Base-by-base conservation (phyloP, 192 early-diverging fungal species). In the Diversispora eburnea region DNA sequence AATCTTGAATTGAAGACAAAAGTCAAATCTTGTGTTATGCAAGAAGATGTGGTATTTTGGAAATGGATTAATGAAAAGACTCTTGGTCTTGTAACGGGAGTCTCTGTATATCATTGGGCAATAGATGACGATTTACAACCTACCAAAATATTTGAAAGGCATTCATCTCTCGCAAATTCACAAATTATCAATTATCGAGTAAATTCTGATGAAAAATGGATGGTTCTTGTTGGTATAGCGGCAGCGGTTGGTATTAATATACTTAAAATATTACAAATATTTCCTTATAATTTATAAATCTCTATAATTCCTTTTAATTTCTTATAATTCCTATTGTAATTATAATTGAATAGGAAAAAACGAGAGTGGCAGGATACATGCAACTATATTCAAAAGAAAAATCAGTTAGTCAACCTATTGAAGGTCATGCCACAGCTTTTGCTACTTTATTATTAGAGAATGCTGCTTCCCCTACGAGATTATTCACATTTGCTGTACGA, bases 181-280 rank as follows among this genome's bases (percentile, higher is more conserved):
- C 97, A 99, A 83, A 95, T 99, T 75, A 97, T 99, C 81, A 95
- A 95, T 85, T 97, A 98, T 83, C 88, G 91, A 42, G 88, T 94
- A 60, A 93, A 94, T 77, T 83, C 88, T 55, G 94, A 94, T 73
- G 91, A 89, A 80, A 97, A 94, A 77, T 99, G 97, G 97, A 88
- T 95, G 87, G 82, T 95, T 33, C 84, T 99, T 33, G 88, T 98
- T 62, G 96, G 97, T 51, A 99, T 99, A 67, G 93, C 94, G 20
- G 93, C 94, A 25, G 87, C 87, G 76, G 88, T 89, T 41, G 65
- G 70, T 49, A 45, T 25, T 39, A 15, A 13, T 17, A 22, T 43
- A 43, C 1, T 10, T 57, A 43, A 1, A 33, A 1, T 33, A 33
- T 33, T 33, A 33, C 25, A 33, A 33, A 33, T 1, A 33, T 33